Evolutionary conservation across 208 protist genomes (phyloP).

Genomic region (Trypanosoma congolense): DNA sequence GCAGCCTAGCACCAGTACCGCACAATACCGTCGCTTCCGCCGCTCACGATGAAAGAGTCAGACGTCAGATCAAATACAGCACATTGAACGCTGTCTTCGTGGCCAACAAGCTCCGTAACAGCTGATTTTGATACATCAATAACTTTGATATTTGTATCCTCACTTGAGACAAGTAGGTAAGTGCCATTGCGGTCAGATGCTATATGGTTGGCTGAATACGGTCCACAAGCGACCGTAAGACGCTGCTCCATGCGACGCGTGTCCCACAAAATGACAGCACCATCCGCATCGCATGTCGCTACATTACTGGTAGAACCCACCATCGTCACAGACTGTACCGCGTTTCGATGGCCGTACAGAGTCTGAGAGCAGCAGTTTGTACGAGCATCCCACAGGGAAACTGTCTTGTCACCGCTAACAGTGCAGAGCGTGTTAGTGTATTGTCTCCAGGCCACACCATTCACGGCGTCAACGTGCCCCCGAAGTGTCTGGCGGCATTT

Average conservation of each 20-base stretch:
- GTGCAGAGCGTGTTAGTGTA: conserved; percentile 93
- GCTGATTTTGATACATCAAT: conserved; percentile 83
- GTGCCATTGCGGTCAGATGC: conserved; percentile 62
- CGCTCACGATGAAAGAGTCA: conserved; percentile 75
- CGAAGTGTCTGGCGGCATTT: conserved; percentile 91
- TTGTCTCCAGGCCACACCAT: conserved; percentile 89
- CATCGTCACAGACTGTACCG: conserved; percentile 78
- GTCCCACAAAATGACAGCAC: conserved; percentile 86
- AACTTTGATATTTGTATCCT: conserved; percentile 93
- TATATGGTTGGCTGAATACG: conserved; percentile 69
- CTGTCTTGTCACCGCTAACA: conserved; percentile 94
- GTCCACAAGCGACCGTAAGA: conserved; percentile 53
- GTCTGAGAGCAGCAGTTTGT: conserved; percentile 91
- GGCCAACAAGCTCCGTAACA: conserved; percentile 69
- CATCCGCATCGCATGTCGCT: conserved; percentile 93
- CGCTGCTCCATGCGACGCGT: conserved; percentile 62
- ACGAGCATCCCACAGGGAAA: conserved; percentile 95
- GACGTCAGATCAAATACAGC: conserved; percentile 74
- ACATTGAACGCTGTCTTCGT: conserved; percentile 85
- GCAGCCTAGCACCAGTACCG: conserved; percentile 85
- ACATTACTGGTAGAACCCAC: conserved; percentile 37
- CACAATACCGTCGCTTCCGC: conserved; percentile 73
- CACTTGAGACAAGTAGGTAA: conserved; percentile 89
- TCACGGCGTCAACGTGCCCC: conserved; percentile 94
- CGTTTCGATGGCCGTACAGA: conserved; percentile 93